Evolutionary conservation across 2,329 filamentous ascomycete species (phyloP), one percentile per base, ranked within the genome.

Genomic region (Claviceps sp.): DNA sequence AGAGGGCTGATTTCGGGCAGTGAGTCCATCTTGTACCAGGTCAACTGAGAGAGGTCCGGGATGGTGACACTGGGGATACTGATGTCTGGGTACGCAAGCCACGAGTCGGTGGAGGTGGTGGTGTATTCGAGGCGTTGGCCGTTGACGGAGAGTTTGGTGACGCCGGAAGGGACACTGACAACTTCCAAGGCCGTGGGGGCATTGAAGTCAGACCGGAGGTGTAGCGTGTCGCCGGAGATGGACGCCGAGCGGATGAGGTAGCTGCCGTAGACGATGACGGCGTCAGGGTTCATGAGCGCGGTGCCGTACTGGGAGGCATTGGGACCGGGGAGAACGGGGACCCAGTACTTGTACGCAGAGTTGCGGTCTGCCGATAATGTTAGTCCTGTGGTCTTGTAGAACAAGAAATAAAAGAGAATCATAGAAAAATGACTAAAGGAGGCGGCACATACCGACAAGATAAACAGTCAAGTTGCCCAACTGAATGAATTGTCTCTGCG

Each of bases 151-250:
- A 82, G 60, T 0, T 63, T 66, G 2, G 75, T 73, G 1, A 78
- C 68, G 1, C 61, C 64, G 0, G 68, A 62, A 0, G 79, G 75
- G 0, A 78, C 81, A 3, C 84, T 81, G 37, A 88, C 77, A 22
- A 91, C 71, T 56, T 89, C 84, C 14, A 91, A 65, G 0, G 76
- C 60, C 0, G 82, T 81, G 0, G 73, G 65, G 8, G 7, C 40
- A 58, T 91, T 90, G 55, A 90, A 73, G 59, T 93, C 86, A 3
- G 83, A 86, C 4, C 76, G 77, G 2, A 91, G 63, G 13, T 76
- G 71, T 4, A 91, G 70, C 1, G 74, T 73, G n/a, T 68, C 69
- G 2, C 74, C 78, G 5, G 75, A 59, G 1, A 84, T 63, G 2
- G 73, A 72, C 0, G 81, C 81, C 0, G 75, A 79, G 6, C 84